A percentile compares a stretch with the other conserved stretches of the same genome.
Evolutionary conservation across 768 basidiomycete species (phyloP).

Genomic region (Leucosporidium creatinivorum): DNA sequence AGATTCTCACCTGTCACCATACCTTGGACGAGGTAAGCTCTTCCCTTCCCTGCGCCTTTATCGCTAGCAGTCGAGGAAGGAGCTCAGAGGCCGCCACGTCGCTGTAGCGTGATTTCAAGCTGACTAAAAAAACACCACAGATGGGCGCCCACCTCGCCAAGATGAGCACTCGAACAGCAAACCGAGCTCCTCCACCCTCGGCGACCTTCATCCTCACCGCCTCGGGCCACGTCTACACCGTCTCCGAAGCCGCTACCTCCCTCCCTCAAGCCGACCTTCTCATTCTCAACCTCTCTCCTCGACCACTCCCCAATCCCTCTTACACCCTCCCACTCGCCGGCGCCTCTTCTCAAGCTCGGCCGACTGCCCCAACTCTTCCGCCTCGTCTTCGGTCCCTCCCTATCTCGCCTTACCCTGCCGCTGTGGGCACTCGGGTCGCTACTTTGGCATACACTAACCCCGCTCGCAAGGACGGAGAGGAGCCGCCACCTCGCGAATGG

Average conservation of each 20-base stretch:
- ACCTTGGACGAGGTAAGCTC: constrained; percentile 51
- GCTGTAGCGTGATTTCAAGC: no score
- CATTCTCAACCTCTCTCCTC: constrained; percentile 42
- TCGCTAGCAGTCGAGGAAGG: no score
- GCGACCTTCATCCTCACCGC: constrained; percentile 42
- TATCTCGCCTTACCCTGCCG: constrained; percentile 58
- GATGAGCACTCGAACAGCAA: no score
- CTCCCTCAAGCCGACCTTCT: constrained; percentile 56
- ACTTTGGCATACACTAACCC: constrained; percentile 49
- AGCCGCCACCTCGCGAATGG: constrained; percentile 51
- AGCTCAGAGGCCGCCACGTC: no score
- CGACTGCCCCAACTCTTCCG: background rate
- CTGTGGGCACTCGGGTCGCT: constrained; percentile 47
- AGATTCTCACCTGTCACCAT: constrained; percentile 57
- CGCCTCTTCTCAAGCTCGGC: background rate
- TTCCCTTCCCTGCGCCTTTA: background rate
- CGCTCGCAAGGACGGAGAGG: constrained; percentile 45
- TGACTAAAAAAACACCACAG: no score
- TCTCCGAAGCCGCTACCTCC: constrained; percentile 51
- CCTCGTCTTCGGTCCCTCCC: constrained; percentile 48
- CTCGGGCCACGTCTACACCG: constrained; percentile 42
- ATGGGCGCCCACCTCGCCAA: no score
- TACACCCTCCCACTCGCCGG: background rate
- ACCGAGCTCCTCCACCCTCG: constrained; percentile 38
- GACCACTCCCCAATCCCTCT: constrained; percentile 5